A percentile compares a stretch with the other conserved stretches of the same genome.
Evolutionary conservation across 441 rosid species (phyloP).

Genomic region (Arabidopsis lyrata): DNA sequence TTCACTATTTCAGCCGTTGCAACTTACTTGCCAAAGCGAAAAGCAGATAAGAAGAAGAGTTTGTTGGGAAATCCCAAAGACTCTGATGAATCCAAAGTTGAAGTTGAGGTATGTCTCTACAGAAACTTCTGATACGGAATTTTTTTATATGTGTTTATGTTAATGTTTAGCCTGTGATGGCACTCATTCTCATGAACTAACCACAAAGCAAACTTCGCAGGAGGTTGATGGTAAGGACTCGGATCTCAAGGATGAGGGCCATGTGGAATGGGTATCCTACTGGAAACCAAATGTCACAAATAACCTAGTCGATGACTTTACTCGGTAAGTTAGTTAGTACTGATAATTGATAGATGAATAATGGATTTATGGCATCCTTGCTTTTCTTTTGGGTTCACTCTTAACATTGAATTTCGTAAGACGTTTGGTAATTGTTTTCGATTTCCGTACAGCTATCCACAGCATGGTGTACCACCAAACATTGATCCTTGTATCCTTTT

Average conservation of each 20-base stretch:
- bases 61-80: conserved; percentile 68
- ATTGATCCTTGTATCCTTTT: conserved; percentile 93
- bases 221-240: conserved; percentile 54
- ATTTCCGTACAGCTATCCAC: conserved; percentile 65
- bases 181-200: conserved; percentile 31
- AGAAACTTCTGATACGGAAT: neutral
- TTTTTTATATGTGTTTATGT: neutral
- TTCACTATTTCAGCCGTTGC: conserved; percentile 69
- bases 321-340: conserved; percentile 55
- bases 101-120: conserved; percentile 51
- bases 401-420: neutral
- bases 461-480: conserved; percentile 83
- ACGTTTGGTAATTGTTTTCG: conserved; percentile 38
- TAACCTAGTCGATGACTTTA: conserved; percentile 90
- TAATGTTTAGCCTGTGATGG: neutral
- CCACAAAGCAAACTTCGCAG: conserved; percentile 45
- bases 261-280: conserved; percentile 81
- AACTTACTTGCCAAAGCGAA: conserved; percentile 79
- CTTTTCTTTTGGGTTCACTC: too few species aligned
- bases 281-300: conserved; percentile 97
- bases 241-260: conserved; percentile 71
- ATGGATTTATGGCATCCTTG: conserved; percentile 11
- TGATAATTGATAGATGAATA: neutral
- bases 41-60: conserved; percentile 79
- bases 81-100: conserved; percentile 48